Conservation (phyloP, 345 rosid species). For the Gossypium stocksii region DNA sequence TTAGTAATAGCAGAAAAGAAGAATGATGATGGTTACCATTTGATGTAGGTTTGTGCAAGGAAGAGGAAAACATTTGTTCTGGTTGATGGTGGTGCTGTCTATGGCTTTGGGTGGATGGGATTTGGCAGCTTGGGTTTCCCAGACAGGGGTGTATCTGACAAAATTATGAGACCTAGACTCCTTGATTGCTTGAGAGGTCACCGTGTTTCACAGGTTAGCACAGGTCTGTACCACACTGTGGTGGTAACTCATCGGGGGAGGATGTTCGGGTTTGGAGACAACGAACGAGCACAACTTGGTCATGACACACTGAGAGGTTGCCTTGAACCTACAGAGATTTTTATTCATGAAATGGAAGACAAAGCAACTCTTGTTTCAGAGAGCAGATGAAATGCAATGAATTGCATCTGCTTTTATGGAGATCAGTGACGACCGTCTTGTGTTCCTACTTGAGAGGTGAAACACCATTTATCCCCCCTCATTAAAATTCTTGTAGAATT, state of each 20-base stretch:
- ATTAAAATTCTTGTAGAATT: not conserved
- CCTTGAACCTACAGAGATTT: conserved; percentile 80
- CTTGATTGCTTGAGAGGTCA: conserved; percentile 66
- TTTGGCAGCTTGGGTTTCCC: conserved; percentile 87
- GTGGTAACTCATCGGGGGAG: conserved; percentile 61
- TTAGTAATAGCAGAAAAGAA: too few relatives aligned
- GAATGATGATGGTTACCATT: not conserved
- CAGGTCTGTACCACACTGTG: conserved; percentile 69
- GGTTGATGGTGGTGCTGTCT: conserved; percentile 64
- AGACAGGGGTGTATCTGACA: conserved; percentile 67
- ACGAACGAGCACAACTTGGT: conserved; percentile 90
- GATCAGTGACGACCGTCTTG: not conserved
- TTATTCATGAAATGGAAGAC: conserved; percentile 37
- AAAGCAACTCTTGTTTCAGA: conserved; percentile 17
- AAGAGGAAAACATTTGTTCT: conserved; percentile 91
- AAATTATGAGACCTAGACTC: conserved; percentile 65
- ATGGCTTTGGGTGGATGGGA: conserved; percentile 44
- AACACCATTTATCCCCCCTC: not conserved
- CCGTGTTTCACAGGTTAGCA: conserved; percentile 78
- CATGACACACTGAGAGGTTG: conserved; percentile 67
- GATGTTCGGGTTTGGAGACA: conserved; percentile 87
- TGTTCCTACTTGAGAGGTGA: not conserved
- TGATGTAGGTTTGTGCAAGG: conserved; percentile 79
- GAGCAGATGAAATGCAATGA: conserved; percentile 1
- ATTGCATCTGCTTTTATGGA: not conserved